Evolutionary conservation across 345 rosid species (phyloP), one percentile per base, ranked within the genome.

Genomic region (Eucalyptus virginea): DNA sequence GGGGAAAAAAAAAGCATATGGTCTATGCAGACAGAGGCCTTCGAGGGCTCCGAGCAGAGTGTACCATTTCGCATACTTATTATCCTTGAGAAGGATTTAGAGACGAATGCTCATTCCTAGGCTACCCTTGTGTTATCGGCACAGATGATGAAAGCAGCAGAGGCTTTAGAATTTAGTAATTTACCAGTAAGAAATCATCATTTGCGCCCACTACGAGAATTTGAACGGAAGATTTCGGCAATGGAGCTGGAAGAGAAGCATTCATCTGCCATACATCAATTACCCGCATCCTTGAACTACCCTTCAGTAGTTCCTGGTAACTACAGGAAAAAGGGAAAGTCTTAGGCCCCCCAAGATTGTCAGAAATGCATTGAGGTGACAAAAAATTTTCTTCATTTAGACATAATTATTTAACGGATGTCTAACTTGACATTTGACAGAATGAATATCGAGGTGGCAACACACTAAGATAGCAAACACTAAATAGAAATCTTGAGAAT

Each of bases 151-250:
- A 32, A 56, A 47, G 58, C 18, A 51, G 6, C 58, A 86, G 40
- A 16, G 4, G 88, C 42, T 51, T 14, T 6, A 14, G 50, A 40
- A 87, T 65, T n/a, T 6, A 40, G 85, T 77, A 56, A 51, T 65
- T 65, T 94, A 96, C 99, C 96, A 97, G 98, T 89, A 97, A 96
- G 92, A 96, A 96, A 92, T 97, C 98, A 87, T 95, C 94, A 21
- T 89, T 92, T 32, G 98, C 98, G 24, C 99, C 99, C 91, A 96
- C 10, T 44, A 97, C 98, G 69, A 96, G 94, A 90, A 96, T 88
- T 81, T 92, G 88, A 42, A 92, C 90, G 7, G 94, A 91, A 89
- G 94, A 91, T 40, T 94, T 89, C 30, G 94, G 92, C 87, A 91
- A 88, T 60, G 96, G 96, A 88, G 96, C 99, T 0, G 99, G 98